These are phyloP conservation scores for Mortierella sp. DNA, from an alignment of 371 early-diverging fungal genomes.

Conservation along the genomic window DNA sequence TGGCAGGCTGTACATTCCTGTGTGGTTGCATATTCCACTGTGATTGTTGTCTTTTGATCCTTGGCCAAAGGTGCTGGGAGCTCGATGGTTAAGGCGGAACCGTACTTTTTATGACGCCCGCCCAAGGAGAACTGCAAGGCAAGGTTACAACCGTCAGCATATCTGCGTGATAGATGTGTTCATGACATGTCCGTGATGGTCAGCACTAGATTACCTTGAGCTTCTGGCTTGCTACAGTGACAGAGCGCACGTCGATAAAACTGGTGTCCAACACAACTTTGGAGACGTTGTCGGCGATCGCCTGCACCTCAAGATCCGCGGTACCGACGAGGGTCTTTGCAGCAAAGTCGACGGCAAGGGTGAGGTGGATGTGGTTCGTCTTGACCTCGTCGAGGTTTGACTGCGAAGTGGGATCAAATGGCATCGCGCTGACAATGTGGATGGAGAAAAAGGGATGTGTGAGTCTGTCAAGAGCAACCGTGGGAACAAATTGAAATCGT, in stretches of 20 bases:
- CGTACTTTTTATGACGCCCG: slow-evolving; percentile 73
- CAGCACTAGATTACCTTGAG: slow-evolving; percentile 61
- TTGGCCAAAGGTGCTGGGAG: slow-evolving; percentile 59
- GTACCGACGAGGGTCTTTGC: slow-evolving; percentile 75
- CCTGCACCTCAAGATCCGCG: slow-evolving; percentile 70
- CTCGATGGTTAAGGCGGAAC: slow-evolving; percentile 76
- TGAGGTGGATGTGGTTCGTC: slow-evolving; percentile 81
- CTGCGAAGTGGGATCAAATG: slow-evolving; percentile 86
- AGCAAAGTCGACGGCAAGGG: slow-evolving; percentile 81
- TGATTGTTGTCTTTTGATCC: slow-evolving; percentile 63
- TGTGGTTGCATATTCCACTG: slow-evolving; percentile 86
- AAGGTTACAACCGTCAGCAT: not conserved
- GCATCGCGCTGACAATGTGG: slow-evolving; percentile 28
- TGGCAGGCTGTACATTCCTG: slow-evolving; percentile 87
- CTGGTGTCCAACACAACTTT: slow-evolving; percentile 86
- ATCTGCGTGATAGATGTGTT: too few relatives aligned
- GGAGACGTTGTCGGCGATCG: slow-evolving; percentile 61
- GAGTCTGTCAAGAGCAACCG: not conserved
- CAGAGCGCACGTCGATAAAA: slow-evolving; percentile 67
- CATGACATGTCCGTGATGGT: too few relatives aligned
- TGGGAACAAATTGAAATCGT: not conserved
- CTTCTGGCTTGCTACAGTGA: slow-evolving; percentile 55
- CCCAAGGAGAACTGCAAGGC: slow-evolving; percentile 62
- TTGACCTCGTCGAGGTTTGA: slow-evolving; percentile 81
- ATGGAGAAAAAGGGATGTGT: slow-evolving; percentile 1